phyloP scores from a whole-genome alignment of 2,329 filamentous ascomycete genomes.

The Leptodontidium sp. region DNA sequence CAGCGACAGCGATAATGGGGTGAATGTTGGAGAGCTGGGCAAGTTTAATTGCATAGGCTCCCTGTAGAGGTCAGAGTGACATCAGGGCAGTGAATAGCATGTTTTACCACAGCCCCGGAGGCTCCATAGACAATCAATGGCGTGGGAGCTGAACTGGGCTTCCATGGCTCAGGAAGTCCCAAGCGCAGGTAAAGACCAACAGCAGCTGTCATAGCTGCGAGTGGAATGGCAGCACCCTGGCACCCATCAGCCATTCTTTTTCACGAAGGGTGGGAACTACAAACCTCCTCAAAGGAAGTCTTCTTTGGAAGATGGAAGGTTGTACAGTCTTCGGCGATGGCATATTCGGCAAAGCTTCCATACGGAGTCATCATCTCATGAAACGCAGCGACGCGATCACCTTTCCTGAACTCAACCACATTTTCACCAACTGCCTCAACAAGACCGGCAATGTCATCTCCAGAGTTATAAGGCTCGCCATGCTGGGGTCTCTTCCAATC shows the following conservation, averaged over 20 bases:
- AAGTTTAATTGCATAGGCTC: constrained; percentile 65
- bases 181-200: constrained; percentile 50
- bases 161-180: constrained; percentile 51
- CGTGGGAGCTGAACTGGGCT: constrained; percentile 31
- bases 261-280: constrained; percentile 50
- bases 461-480: constrained; percentile 40
- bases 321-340: constrained; percentile 61
- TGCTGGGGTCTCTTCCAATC: constrained; percentile 44
- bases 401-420: constrained; percentile 54
- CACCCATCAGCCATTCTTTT: constrained; percentile 38
- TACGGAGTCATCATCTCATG: constrained; percentile 59
- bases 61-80: constrained; percentile 43
- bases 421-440: constrained; percentile 58
- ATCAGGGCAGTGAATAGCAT: background rate
- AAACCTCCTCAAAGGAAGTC: constrained; percentile 44
- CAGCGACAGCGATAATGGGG: constrained; percentile 65
- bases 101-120: constrained; percentile 42
- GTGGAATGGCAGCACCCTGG: constrained; percentile 56
- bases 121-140: constrained; percentile 44
- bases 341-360: constrained; percentile 69
- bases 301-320: constrained; percentile 55
- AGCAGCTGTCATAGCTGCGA: constrained; percentile 54
- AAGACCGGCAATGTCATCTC: constrained; percentile 50
- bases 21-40: constrained; percentile 57
- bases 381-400: constrained; percentile 58